These are phyloP conservation scores for Karstenula rhodostoma DNA, from an alignment of 2,329 filamentous ascomycete species.

Conservation along the genomic window DNA sequence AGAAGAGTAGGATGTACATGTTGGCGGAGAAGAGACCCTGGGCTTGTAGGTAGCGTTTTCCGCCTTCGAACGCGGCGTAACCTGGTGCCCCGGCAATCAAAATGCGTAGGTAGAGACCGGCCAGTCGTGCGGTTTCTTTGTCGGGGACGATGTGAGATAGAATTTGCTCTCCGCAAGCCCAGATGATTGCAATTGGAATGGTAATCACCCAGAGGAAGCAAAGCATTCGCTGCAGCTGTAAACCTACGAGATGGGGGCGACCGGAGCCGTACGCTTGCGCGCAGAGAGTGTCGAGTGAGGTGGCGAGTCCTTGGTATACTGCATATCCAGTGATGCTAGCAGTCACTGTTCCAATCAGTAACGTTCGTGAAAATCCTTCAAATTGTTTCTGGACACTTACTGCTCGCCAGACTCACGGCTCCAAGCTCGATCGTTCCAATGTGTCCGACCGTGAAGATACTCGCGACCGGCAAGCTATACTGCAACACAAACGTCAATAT, in stretches of 20 bases:
- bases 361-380: neutral
- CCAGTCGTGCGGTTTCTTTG: conserved; percentile 72
- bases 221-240: conserved; percentile 83
- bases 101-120: conserved; percentile 76
- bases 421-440: conserved; percentile 59
- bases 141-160: conserved; percentile 74
- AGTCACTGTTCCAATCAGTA: conserved; percentile 46
- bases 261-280: conserved; percentile 94
- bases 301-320: conserved; percentile 73
- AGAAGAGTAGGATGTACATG: conserved; percentile 82
- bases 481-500: conserved; percentile 60
- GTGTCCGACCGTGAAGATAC: conserved; percentile 59
- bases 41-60: conserved; percentile 87
- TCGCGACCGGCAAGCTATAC: conserved; percentile 57
- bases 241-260: conserved; percentile 84
- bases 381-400: conserved; percentile 18
- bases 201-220: conserved; percentile 77
- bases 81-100: conserved; percentile 76
- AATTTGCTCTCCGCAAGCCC: conserved; percentile 73
- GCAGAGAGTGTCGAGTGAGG: conserved; percentile 89
- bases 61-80: conserved; percentile 77
- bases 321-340: conserved; percentile 59
- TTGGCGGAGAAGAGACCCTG: conserved; percentile 86
- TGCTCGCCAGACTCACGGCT: conserved; percentile 57
- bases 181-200: conserved; percentile 75